Conservation (phyloP, 1,284 basidiomycete genomes). For the Kwoniella shivajii region DNA sequence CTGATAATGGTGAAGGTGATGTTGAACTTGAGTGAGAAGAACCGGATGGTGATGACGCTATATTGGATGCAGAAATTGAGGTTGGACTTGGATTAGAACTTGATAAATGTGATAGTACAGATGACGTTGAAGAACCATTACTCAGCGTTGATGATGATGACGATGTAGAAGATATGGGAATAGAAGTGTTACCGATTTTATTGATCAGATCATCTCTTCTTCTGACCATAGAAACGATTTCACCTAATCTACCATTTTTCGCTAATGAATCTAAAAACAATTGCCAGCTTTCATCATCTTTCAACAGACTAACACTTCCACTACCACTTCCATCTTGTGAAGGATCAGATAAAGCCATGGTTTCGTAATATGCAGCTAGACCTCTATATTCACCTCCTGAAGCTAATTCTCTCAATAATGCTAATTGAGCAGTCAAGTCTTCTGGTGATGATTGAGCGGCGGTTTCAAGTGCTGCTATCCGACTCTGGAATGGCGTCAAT, state of each 20-base stretch:
- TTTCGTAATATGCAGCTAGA: slow-evolving; percentile 44
- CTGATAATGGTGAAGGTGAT: slow-evolving; percentile 6
- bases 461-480: slow-evolving; percentile 47
- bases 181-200: slow-evolving; percentile 1
- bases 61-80: slow-evolving; percentile 6
- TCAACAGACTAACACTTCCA: slow-evolving; percentile 32
- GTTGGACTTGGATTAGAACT: slow-evolving; percentile 8
- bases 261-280: slow-evolving; percentile 41
- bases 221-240: slow-evolving; percentile 33
- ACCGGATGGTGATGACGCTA: slow-evolving; percentile 1
- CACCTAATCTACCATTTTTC: slow-evolving; percentile 33
- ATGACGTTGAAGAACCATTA: neutral
- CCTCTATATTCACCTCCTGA: slow-evolving; percentile 41
- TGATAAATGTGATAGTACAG: slow-evolving; percentile 17
- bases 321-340: neutral
- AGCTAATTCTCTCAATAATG: slow-evolving; percentile 36
- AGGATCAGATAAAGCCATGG: slow-evolving; percentile 28
- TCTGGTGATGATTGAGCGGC: slow-evolving; percentile 29
- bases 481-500: slow-evolving; percentile 42
- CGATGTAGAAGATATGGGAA: slow-evolving; percentile 5
- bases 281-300: slow-evolving; percentile 37
- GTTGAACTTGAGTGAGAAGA: slow-evolving; percentile 10
- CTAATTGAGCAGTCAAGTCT: slow-evolving; percentile 34
- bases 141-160: slow-evolving; percentile 5
- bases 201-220: slow-evolving; percentile 33